Percentiles rank a stretch among this genome's conserved stretches.
phyloP scores from a whole-genome alignment of 345 rosid species.

The Iberis pinnata region DNA sequence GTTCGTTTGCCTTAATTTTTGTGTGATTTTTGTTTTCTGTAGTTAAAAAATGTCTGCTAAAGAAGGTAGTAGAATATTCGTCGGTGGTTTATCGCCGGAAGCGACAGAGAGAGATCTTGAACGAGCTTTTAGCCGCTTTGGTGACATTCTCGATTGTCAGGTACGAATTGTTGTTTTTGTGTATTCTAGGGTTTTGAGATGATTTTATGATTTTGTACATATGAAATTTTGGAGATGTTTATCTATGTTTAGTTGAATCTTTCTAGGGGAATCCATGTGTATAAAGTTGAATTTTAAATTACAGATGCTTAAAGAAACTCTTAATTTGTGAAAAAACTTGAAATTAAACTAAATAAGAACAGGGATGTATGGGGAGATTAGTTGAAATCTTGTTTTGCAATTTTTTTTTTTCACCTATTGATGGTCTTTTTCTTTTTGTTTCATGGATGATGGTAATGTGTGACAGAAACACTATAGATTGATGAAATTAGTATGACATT shows the following conservation, averaged over 20 bases:
- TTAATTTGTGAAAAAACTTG: neutral
- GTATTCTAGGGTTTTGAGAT: too few relatives aligned
- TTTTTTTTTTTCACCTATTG: conserved; percentile 17
- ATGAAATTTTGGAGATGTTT: too few relatives aligned
- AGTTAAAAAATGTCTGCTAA: conserved; percentile 47
- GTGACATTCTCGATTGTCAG: conserved; percentile 82
- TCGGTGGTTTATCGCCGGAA: conserved; percentile 88
- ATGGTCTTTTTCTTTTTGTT: conserved; percentile 26
- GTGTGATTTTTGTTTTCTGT: neutral
- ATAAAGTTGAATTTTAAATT: too few relatives aligned
- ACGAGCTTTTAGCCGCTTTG: conserved; percentile 70
- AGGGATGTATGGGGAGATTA: too few relatives aligned
- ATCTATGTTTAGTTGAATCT: neutral
- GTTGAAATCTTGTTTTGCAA: neutral
- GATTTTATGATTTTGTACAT: too few relatives aligned
- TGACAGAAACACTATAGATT: conserved; percentile 45
- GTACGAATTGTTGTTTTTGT: conserved; percentile 26
- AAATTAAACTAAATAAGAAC: too few relatives aligned
- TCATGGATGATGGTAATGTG: conserved; percentile 34
- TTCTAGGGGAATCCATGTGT: neutral
- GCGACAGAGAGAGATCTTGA: conserved; percentile 80
- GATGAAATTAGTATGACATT: conserved; percentile 39
- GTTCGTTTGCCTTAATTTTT: neutral
- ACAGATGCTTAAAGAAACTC: neutral
- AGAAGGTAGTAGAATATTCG: conserved; percentile 79